phyloP scores from a whole-genome alignment of 1,284 basidiomycete species.

The Marasmius tenuissimus region DNA sequence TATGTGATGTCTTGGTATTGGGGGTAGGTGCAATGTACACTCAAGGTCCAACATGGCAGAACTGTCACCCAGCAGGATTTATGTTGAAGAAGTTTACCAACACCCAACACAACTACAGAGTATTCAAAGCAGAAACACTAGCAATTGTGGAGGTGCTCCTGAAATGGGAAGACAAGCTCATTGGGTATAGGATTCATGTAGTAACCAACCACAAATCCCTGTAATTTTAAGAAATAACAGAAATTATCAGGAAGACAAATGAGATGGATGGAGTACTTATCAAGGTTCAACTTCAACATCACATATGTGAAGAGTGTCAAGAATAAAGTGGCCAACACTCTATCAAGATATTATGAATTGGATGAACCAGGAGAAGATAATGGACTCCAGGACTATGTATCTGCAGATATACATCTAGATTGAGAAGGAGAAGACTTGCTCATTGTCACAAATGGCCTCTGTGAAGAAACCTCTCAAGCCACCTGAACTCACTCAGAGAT shows the following conservation, averaged over 20 bases:
- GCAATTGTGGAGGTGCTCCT: slow-evolving; percentile 27
- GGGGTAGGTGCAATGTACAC: slow-evolving; percentile 38
- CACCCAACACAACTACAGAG: slow-evolving; percentile 36
- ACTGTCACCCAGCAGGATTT: slow-evolving; percentile 35
- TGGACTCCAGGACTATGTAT: background rate
- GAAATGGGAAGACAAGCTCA: slow-evolving; percentile 30
- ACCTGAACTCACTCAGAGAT: too few relatives aligned
- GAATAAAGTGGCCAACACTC: slow-evolving; percentile 7
- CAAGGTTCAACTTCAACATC: slow-evolving; percentile 7
- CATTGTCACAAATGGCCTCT: too few relatives aligned
- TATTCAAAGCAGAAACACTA: slow-evolving; percentile 31
- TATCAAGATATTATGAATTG: slow-evolving; percentile 11
- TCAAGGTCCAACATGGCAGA: slow-evolving; percentile 35
- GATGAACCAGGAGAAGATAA: background rate
- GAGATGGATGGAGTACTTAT: slow-evolving; percentile 11
- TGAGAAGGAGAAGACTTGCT: background rate
- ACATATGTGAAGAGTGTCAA: slow-evolving; percentile 6
- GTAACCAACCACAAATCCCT: slow-evolving; percentile 10
- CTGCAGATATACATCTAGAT: slow-evolving; percentile 10
- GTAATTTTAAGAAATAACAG: slow-evolving; percentile 6
- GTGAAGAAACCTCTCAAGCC: too few relatives aligned
- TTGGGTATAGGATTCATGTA: slow-evolving; percentile 16
- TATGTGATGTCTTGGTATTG: slow-evolving; percentile 33
- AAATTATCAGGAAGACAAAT: slow-evolving; percentile 1
- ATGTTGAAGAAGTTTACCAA: slow-evolving; percentile 38